phyloP scores from a whole-genome alignment of 495 filamentous ascomycete genomes.

The Parmelia sp. region DNA sequence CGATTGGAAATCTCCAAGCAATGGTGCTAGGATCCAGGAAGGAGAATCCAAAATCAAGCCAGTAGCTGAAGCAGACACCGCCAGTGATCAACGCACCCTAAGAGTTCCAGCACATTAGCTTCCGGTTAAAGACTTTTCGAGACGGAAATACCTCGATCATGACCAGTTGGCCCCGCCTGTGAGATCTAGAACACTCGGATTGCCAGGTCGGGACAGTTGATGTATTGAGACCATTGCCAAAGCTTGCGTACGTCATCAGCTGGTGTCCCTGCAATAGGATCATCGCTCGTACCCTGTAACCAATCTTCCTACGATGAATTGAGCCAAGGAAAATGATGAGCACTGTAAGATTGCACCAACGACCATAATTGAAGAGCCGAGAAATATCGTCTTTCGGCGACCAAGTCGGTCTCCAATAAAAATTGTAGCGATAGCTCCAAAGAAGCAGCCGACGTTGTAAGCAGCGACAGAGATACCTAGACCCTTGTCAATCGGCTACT shows the following conservation, averaged over 20 bases:
- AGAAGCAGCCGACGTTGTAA: constrained; percentile 73
- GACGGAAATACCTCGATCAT: constrained; percentile 55
- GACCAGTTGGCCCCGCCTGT: constrained; percentile 67
- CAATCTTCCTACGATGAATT: constrained; percentile 59
- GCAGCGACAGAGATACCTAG: constrained; percentile 52
- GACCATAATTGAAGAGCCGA: constrained; percentile 63
- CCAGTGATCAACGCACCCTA: constrained; percentile 59
- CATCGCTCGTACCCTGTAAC: constrained; percentile 60
- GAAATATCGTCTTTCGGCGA: constrained; percentile 61
- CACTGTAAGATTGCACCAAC: constrained; percentile 62
- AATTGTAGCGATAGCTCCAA: constrained; percentile 61
- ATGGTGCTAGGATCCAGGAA: constrained; percentile 58
- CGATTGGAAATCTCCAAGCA: constrained; percentile 70
- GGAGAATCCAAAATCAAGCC: constrained; percentile 66
- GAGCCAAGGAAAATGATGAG: constrained; percentile 51
- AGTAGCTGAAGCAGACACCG: constrained; percentile 68
- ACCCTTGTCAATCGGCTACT: constrained; percentile 13
- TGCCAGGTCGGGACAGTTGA: constrained; percentile 72
- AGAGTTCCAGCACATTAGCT: not conserved
- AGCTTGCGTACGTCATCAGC: constrained; percentile 10
- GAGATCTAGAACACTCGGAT: constrained; percentile 68
- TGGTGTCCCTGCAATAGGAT: constrained; percentile 34
- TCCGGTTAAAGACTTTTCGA: not conserved
- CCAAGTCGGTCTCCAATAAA: constrained; percentile 67
- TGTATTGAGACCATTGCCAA: constrained; percentile 55